Base-by-base conservation (phyloP, 371 early-diverging fungal species). In the Mortierella sp. region DNA sequence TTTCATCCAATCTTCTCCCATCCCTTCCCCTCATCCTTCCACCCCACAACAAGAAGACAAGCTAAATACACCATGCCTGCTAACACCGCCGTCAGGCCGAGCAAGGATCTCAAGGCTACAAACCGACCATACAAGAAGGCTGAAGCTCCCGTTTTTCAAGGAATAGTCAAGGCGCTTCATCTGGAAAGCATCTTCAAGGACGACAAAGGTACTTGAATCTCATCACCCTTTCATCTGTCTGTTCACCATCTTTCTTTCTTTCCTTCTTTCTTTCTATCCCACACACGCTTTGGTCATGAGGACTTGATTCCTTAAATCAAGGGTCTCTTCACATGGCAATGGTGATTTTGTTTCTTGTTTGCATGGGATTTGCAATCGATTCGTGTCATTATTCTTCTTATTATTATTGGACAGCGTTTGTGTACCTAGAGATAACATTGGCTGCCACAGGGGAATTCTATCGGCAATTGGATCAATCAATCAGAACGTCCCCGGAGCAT, bases 121-220 rank as follows among this genome's bases (percentile, higher is more conserved):
- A 71, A 71, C 66, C 64, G 72, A 6, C 22, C 72, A 35, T 37
- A 26, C 32, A 80, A 75, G 80, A 75, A 72, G 69, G 72, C 80
- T 3, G 47, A 66, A 14, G 80, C 71, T 2, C 80, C 80, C 3
- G 75, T 74, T 66, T 80, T 64, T 28, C 43, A 28, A 57, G 80
- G 80, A 45, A 26, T 80, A 24, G 80, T 80, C 68, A 74, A 80
- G 65, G 0, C 72, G 18, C 35, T 71, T 32, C 60, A 61, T 28
- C 68, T 80, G 30, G 55, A 71, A 28, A 62, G 45, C 14, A 10
- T 68, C 35, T 80, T 80, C 55, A 49, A 24, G 28, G 72, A 80
- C 52, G 80, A 80, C 72, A 59, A 45, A 80, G 80, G 80, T 80
- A 80, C 66, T 26, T 30, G 30, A 30, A 14, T 40, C 35, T 51